A percentile compares a stretch with the other conserved stretches of the same genome.
Conservation (phyloP, 2,329 filamentous ascomycete genomes). For the Talaromyces pinophilus region DNA sequence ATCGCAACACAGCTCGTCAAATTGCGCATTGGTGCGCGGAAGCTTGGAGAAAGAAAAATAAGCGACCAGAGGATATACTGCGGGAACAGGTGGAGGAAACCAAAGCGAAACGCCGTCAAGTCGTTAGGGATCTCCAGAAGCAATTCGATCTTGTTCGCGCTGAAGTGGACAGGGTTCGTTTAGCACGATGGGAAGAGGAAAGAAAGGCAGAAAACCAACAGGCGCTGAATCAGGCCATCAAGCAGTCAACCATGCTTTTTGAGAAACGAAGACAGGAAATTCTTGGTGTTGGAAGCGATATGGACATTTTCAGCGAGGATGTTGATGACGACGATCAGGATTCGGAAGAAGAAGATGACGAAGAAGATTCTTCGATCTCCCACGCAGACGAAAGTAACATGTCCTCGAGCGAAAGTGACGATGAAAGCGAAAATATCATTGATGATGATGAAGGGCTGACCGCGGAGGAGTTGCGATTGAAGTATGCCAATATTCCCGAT, state of each 20-base stretch:
- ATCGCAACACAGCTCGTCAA: conserved; percentile 74
- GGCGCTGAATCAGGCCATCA: conserved; percentile 54
- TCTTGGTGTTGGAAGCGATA: conserved; percentile 62
- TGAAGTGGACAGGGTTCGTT: conserved; percentile 59
- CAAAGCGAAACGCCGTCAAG: conserved; percentile 68
- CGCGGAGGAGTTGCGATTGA: conserved; percentile 49
- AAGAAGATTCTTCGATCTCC: conserved; percentile 44
- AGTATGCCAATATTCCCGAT: conserved; percentile 48
- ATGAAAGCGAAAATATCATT: conserved; percentile 40
- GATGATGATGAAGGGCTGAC: conserved; percentile 50
- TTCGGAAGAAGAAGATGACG: conserved; percentile 20
- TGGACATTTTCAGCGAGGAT: conserved; percentile 67
- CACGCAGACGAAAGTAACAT: conserved; percentile 54
- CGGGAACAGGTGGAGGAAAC: conserved; percentile 71
- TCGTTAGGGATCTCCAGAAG: conserved; percentile 65
- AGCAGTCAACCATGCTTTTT: conserved; percentile 54
- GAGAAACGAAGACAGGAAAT: conserved; percentile 48
- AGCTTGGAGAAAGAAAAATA: conserved; percentile 45
- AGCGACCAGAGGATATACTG: conserved; percentile 70
- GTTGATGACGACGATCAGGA: conserved; percentile 18
- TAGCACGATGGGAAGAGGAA: conserved; percentile 62
- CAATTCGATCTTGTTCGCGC: conserved; percentile 61
- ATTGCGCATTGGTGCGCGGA: conserved; percentile 61
- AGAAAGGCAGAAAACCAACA: conserved; percentile 53
- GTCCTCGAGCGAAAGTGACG: conserved; percentile 49